Percentiles rank a stretch among this genome's conserved stretches.
Conservation (phyloP, 352 stramenopile species). For the Thraustochytrium sp. region DNA sequence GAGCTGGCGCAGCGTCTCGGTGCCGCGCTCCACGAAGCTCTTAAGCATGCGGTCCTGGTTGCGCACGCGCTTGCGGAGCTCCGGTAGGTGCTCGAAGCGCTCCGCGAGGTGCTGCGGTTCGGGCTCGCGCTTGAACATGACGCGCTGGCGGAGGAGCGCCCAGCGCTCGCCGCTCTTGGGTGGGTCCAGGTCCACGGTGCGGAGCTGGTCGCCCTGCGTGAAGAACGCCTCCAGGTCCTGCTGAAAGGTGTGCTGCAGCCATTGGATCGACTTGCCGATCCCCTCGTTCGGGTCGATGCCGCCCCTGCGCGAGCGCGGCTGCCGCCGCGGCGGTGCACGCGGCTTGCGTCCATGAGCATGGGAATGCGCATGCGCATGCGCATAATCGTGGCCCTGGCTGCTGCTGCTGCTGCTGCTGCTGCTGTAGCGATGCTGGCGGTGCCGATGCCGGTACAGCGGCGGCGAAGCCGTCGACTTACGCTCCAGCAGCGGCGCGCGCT, state of each 20-base stretch:
- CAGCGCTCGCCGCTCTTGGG: background rate
- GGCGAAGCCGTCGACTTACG: too few species aligned
- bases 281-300: background rate
- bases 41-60: background rate
- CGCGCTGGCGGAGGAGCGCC: background rate
- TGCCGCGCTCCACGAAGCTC: background rate
- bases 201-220: background rate
- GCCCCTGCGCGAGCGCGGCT: background rate
- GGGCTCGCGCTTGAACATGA: background rate
- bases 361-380: too few species aligned
- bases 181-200: background rate
- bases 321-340: background rate
- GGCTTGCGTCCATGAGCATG: too few species aligned
- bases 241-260: background rate
- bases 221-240: background rate
- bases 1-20: background rate
- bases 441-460: too few species aligned
- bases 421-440: too few species aligned
- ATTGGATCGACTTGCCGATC: background rate
- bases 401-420: too few species aligned
- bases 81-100: background rate
- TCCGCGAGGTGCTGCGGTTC: background rate
- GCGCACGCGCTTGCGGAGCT: background rate
- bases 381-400: too few species aligned
- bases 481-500: background rate